Evolutionary conservation across 306 rosid genomes (phyloP).

Genomic region (Sphenostylis stenocarpa): DNA sequence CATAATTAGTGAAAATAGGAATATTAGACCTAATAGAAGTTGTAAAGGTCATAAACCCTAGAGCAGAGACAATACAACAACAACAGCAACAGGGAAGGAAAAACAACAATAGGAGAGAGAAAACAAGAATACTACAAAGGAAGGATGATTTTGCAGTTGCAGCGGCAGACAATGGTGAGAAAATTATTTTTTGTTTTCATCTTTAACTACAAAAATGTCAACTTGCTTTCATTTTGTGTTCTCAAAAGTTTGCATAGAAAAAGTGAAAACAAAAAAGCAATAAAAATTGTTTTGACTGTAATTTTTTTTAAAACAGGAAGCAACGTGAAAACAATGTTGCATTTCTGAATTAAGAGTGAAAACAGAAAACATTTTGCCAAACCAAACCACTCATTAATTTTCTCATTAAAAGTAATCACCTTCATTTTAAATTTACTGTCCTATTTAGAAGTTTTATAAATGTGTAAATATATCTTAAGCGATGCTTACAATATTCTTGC

Average conservation of each 20-base stretch:
- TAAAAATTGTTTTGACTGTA: neutral
- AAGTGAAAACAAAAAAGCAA: neutral
- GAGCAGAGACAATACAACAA: no score
- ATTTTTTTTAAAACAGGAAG: neutral
- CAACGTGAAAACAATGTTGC: no score
- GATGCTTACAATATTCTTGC: neutral
- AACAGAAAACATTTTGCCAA: neutral
- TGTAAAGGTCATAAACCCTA: no score
- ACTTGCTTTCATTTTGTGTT: neutral
- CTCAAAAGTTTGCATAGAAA: neutral
- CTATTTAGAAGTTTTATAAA: neutral
- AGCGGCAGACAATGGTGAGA: no score
- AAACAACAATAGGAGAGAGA: no score
- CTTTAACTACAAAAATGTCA: neutral
- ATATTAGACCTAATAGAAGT: no score
- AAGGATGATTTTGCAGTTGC: no score
- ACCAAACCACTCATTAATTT: neutral
- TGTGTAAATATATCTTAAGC: neutral
- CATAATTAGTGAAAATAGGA: no score
- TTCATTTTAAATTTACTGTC: constrained; percentile 12
- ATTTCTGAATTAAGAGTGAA: neutral
- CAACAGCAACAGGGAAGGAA: no score
- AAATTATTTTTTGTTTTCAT: neutral
- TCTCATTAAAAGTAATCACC: neutral
- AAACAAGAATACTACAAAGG: no score